phyloP scores from a whole-genome alignment of 1,284 basidiomycete species.

The Cryptococcus jaspeensis region DNA sequence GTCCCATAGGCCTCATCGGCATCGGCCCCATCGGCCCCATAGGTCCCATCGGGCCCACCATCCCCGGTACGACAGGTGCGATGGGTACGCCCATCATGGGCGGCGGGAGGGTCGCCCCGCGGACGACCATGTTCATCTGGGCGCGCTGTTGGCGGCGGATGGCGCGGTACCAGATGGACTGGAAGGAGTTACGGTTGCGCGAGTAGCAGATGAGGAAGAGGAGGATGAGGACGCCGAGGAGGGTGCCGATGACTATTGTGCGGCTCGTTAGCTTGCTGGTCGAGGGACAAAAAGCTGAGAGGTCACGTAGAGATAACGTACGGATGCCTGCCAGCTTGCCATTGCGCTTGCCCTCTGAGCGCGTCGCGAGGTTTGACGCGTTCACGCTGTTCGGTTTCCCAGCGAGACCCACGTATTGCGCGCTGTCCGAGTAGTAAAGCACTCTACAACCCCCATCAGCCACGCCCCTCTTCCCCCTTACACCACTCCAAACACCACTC shows the following conservation, averaged over 20 bases:
- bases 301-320: constrained; percentile 16
- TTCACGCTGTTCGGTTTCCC: constrained; percentile 42
- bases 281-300: neutral
- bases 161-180: constrained; percentile 40
- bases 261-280: neutral
- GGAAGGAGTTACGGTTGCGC: constrained; percentile 36
- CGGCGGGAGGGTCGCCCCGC: constrained; percentile 33
- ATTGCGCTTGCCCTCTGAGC: constrained; percentile 18
- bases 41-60: constrained; percentile 14
- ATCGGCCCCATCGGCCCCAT: constrained; percentile 13
- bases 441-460: constrained; percentile 22
- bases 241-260: constrained; percentile 36
- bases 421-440: constrained; percentile 32
- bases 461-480: neutral
- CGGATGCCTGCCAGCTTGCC: constrained; percentile 35
- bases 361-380: constrained; percentile 19
- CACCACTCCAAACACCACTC: constrained; percentile 14
- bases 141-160: constrained; percentile 36
- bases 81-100: constrained; percentile 19
- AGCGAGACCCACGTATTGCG: constrained; percentile 43
- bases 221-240: constrained; percentile 35
- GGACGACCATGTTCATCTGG: constrained; percentile 33
- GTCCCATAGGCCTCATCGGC: constrained; percentile 12
- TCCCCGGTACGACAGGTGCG: constrained; percentile 1
- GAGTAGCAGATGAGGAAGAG: constrained; percentile 33